Conservation (phyloP, 2,329 filamentous ascomycete genomes). For the Pseudogymnoascus sp. region DNA sequence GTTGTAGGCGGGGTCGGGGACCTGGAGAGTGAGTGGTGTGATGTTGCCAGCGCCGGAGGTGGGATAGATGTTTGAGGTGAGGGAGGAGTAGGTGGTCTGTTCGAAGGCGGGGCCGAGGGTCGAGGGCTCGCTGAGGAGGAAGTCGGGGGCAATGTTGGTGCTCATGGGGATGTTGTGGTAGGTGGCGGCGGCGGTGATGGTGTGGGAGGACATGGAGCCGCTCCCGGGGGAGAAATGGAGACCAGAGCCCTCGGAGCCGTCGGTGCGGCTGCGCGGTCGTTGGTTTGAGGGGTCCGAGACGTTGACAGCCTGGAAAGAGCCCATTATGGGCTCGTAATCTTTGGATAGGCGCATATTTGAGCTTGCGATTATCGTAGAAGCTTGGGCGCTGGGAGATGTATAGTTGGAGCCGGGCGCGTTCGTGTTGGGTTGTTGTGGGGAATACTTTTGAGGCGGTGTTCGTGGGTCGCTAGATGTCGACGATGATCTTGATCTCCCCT, state of each 20-base stretch:
- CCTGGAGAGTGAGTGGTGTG: not conserved
- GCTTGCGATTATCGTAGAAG: not conserved
- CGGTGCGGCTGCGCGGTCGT: not conserved
- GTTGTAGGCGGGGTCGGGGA: not conserved
- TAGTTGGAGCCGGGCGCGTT: not conserved
- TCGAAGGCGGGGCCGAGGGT: not conserved
- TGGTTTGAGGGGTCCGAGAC: slow-evolving; percentile 13
- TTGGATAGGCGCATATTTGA: not conserved
- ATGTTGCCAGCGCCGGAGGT: not conserved
- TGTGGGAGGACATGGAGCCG: not conserved
- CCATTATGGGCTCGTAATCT: slow-evolving; percentile 12
- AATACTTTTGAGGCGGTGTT: not conserved
- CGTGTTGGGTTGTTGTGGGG: not conserved
- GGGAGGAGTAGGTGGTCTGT: not conserved
- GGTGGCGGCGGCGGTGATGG: not conserved
- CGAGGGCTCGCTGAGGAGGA: not conserved
- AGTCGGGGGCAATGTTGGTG: not conserved
- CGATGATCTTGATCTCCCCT: slow-evolving; percentile 20
- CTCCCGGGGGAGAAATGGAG: not conserved
- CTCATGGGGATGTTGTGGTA: not conserved
- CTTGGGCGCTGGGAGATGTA: not conserved
- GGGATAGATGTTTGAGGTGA: not conserved
- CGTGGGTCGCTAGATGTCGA: slow-evolving; percentile 10
- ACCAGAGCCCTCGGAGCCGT: not conserved
- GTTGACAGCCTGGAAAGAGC: slow-evolving; percentile 19